phyloP scores from a whole-genome alignment of 805 yeast species.

The Grigorovia transvaalensis region DNA sequence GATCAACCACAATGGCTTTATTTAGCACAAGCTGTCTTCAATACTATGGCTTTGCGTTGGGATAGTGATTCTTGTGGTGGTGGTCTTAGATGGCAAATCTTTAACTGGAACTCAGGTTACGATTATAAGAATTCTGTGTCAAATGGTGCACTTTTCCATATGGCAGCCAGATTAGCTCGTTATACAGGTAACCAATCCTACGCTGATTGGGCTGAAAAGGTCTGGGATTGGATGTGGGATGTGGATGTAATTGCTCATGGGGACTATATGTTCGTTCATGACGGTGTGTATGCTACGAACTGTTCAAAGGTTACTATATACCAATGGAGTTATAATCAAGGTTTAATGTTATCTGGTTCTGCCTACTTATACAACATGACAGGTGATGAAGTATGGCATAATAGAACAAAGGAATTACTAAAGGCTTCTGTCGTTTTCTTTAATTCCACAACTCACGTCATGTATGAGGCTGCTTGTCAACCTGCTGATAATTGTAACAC shows the following conservation, averaged over 20 bases:
- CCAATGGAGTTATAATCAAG: conserved; percentile 86
- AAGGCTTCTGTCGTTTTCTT: conserved; percentile 50
- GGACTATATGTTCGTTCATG: conserved; percentile 39
- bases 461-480: conserved; percentile 85
- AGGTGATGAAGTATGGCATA: conserved; percentile 52
- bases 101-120: conserved; percentile 88
- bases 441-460: conserved; percentile 33
- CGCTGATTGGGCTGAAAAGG: conserved; percentile 59
- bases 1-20: conserved; percentile 65
- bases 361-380: conserved; percentile 76
- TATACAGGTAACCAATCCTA: conserved; percentile 69
- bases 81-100: conserved; percentile 95
- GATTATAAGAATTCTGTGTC: conserved; percentile 85
- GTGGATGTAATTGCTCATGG: conserved; percentile 36
- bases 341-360: conserved; percentile 64
- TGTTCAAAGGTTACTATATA: conserved; percentile 49
- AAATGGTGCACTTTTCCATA: conserved; percentile 81
- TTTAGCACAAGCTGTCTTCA: conserved; percentile 80
- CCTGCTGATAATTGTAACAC: conserved; percentile 52
- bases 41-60: conserved; percentile 88
- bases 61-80: conserved; percentile 65
- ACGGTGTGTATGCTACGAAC: conserved; percentile 54
- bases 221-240: conserved; percentile 72
- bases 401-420: conserved; percentile 46
- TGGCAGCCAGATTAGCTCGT: conserved; percentile 79